Conservation (phyloP, 805 yeast genomes). For the Candida golubevii region DNA sequence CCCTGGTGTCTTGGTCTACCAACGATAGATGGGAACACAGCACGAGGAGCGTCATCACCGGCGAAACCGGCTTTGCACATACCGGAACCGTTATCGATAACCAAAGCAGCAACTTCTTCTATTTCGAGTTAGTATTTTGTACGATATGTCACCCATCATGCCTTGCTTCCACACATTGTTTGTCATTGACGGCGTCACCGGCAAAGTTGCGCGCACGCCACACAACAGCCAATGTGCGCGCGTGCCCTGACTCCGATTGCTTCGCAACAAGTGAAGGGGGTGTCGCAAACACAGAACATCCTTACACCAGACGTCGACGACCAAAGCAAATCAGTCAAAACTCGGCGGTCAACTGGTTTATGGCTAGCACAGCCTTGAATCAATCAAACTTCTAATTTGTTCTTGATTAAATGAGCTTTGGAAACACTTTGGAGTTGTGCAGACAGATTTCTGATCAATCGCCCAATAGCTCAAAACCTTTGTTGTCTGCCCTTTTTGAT, state of each 20-base stretch:
- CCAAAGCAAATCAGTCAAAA: not conserved
- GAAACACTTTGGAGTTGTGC: no score
- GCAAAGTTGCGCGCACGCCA: conserved; percentile 4
- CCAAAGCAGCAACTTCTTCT: conserved; percentile 57
- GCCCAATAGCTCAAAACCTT: no score
- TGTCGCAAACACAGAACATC: conserved; percentile 9
- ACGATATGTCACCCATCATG: no score
- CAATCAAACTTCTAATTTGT: no score
- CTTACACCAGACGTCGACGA: conserved; percentile 12
- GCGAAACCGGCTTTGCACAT: conserved; percentile 99
- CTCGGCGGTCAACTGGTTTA: not conserved
- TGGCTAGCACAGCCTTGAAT: no score
- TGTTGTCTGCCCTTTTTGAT: no score
- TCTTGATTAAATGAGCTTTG: no score
- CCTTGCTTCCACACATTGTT: no score
- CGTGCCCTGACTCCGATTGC: conserved; percentile 4
- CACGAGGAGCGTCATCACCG: conserved; percentile 99
- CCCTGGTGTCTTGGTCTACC: conserved; percentile 99
- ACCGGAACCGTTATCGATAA: conserved; percentile 99
- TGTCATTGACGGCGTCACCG: no score
- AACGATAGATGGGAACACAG: conserved; percentile 99
- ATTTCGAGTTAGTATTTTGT: conserved; percentile 17
- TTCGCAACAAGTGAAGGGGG: conserved; percentile 6
- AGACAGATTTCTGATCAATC: no score
- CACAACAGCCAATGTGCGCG: conserved; percentile 1